Base-by-base conservation (phyloP, 1,139 yeast genomes). In the Kodamaea plutei region DNA sequence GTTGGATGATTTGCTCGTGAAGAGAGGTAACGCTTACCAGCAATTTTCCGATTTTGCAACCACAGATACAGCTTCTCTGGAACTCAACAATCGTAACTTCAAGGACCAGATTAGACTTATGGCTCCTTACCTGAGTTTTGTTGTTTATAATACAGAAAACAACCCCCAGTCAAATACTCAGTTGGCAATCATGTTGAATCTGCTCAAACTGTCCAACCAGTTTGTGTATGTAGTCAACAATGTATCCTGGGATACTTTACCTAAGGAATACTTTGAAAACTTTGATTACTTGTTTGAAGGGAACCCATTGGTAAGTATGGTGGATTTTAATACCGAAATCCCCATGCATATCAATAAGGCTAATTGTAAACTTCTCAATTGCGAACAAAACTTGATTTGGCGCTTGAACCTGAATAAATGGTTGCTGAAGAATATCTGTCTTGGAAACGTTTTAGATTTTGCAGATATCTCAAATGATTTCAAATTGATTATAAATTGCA, bases 301-400 rank as follows among this genome's bases (percentile, higher is more conserved):
- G 4, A 30, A 25, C 11, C 19, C 23, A n/a, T 26, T 35, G n/a
- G 24, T 23, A 8, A 20, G 18, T 2, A 11, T 24, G 11, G 34
- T 32, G 3, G 26, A 28, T n/a, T 27, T 19, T 14, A 30, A 30
- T 20, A 15, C 17, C 6, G 16, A 14, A 7, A 15, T 35, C 17
- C 26, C 17, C 7, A 17, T 16, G 12, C 33, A 24, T 9, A 17
- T 24, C 20, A 27, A 32, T 15, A 21, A 27, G 9, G 13, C 31
- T 10, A 17, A 45, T 12, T 52, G 57, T 27, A 49, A 55, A 28
- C 41, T 58, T 22, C 49, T 59, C 27, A 49, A 52, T 30, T 52
- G 57, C 47, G 70, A 64, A 41, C 69, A 64, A 37, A 57, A 60
- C 28, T 43, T 62, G 26, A 50, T 63, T 24, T 61, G 68, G 66